These are phyloP conservation scores for Backusella psychrophila DNA, from an alignment of 192 early-diverging fungal genomes.

Conservation along the genomic window DNA sequence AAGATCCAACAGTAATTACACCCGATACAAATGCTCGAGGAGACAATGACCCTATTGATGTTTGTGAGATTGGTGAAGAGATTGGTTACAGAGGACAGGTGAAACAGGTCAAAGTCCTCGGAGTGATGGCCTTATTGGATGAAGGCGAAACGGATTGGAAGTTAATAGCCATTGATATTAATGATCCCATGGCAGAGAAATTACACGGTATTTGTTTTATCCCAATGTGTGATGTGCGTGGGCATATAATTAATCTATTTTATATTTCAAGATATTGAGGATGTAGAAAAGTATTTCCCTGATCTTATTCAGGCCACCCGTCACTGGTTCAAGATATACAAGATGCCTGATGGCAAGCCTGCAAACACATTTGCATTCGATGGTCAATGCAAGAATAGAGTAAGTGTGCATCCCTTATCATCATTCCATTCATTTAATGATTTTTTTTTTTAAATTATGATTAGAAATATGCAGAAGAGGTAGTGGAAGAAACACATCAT, in stretches of 20 bases:
- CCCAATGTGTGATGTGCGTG: neutral
- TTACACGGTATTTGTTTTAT: constrained; percentile 63
- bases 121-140: constrained; percentile 97
- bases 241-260: constrained; percentile 48
- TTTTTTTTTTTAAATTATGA: neutral
- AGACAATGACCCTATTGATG: constrained; percentile 98
- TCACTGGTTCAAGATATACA: constrained; percentile 99
- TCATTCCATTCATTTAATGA: neutral
- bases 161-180: constrained; percentile 95
- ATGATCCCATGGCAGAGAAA: constrained; percentile 94
- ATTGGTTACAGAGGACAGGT: constrained; percentile 90
- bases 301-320: constrained; percentile 94
- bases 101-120: constrained; percentile 99
- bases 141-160: constrained; percentile 99
- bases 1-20: constrained; percentile 87
- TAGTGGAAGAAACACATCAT: constrained; percentile 90
- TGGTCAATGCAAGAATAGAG: constrained; percentile 78
- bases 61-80: constrained; percentile 96
- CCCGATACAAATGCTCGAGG: constrained; percentile 93
- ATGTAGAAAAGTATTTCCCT: constrained; percentile 96
- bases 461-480: constrained; percentile 79
- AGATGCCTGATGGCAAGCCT: constrained; percentile 99
- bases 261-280: constrained; percentile 76
- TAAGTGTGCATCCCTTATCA: neutral
- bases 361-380: constrained; percentile 99